A percentile compares a stretch with the other conserved stretches of the same genome.
Evolutionary conservation across 2,329 filamentous ascomycete genomes (phyloP).

Genomic region (Dichotomopilus funicola): DNA sequence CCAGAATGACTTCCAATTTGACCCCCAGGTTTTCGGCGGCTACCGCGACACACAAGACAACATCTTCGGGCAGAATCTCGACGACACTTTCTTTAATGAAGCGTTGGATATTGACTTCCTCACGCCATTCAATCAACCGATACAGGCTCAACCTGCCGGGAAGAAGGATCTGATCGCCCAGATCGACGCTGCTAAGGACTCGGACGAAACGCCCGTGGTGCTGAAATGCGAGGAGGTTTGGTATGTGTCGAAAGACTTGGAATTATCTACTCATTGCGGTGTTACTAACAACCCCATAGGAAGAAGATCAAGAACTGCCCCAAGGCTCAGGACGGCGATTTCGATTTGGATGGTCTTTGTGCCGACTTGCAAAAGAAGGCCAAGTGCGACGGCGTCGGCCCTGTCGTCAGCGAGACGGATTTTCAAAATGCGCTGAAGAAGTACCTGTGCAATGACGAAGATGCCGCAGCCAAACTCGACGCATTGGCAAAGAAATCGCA

Average conservation of each 20-base stretch:
- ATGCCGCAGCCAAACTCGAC: not conserved
- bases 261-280: not conserved
- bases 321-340: constrained; percentile 81
- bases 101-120: constrained; percentile 76
- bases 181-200: constrained; percentile 68
- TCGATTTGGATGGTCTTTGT: constrained; percentile 90
- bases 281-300: constrained; percentile 53
- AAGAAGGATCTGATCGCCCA: constrained; percentile 70
- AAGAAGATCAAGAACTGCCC: constrained; percentile 82
- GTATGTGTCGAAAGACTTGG: constrained; percentile 48
- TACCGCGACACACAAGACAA: constrained; percentile 88
- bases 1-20: constrained; percentile 80
- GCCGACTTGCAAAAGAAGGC: constrained; percentile 92
- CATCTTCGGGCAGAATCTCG: constrained; percentile 63
- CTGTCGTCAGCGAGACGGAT: constrained; percentile 82
- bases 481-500: too few relatives aligned
- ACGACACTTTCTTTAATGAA: constrained; percentile 64
- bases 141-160: constrained; percentile 36
- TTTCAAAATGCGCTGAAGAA: constrained; percentile 73
- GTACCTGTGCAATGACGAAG: constrained; percentile 41
- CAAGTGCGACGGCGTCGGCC: constrained; percentile 84
- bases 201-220: constrained; percentile 56
- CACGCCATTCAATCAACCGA: constrained; percentile 67
- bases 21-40: constrained; percentile 84
- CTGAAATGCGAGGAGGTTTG: constrained; percentile 89